Conservation (phyloP, 495 filamentous ascomycete species). For the Margaritispora aquatica region DNA sequence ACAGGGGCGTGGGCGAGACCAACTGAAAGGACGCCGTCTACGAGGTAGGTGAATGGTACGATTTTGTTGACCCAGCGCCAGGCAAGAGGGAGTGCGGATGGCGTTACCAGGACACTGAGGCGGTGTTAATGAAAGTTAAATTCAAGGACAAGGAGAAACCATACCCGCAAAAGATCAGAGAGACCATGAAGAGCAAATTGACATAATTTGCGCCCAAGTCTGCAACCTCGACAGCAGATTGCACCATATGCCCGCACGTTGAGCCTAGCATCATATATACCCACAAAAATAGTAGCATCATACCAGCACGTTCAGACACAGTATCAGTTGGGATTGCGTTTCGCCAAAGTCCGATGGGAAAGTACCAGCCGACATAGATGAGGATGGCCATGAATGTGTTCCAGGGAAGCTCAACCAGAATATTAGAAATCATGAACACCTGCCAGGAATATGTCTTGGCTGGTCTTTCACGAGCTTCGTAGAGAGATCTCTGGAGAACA, state of each 20-base stretch:
- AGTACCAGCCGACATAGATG: conserved; percentile 66
- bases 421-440: conserved; percentile 75
- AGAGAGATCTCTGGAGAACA: conserved; percentile 53
- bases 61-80: conserved; percentile 85
- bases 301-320: neutral
- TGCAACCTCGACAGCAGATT: conserved; percentile 45
- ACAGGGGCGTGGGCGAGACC: conserved; percentile 52
- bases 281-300: conserved; percentile 21
- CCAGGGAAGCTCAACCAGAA: conserved; percentile 72
- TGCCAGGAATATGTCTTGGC: conserved; percentile 41
- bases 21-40: conserved; percentile 55
- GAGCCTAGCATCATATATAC: conserved; percentile 60
- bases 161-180: conserved; percentile 55
- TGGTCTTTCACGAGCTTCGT: neutral
- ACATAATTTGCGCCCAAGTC: conserved; percentile 69
- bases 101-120: conserved; percentile 25
- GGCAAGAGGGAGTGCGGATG: conserved; percentile 56
- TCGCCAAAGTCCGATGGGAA: conserved; percentile 16
- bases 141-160: conserved; percentile 7
- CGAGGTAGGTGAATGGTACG: conserved; percentile 68
- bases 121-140: neutral
- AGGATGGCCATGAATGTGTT: conserved; percentile 62
- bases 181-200: conserved; percentile 56
- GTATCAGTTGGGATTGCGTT: conserved; percentile 42
- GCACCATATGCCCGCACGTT: conserved; percentile 56